These are phyloP conservation scores for Coemansia erecta DNA, from an alignment of 192 early-diverging fungal species.

Conservation along the genomic window DNA sequence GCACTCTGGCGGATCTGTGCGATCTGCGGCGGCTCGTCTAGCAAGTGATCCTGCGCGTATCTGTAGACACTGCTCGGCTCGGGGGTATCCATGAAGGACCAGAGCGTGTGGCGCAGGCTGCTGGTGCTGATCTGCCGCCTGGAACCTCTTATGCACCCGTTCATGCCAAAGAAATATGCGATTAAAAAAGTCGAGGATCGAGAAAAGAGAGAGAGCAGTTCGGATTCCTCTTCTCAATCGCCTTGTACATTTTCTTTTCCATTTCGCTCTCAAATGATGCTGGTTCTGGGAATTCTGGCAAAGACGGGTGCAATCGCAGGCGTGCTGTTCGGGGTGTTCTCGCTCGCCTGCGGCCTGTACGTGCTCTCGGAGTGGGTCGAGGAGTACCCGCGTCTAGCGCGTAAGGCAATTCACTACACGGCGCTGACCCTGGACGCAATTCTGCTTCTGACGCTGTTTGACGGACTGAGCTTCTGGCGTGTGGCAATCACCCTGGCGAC, in stretches of 20 bases:
- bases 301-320: conserved; percentile 21
- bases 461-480: conserved; percentile 72
- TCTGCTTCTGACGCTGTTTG: conserved; percentile 76
- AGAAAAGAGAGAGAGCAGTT: neutral
- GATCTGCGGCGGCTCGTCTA: conserved; percentile 20
- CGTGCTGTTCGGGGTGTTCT: conserved; percentile 34
- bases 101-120: neutral
- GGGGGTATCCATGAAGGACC: conserved; percentile 30
- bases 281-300: conserved; percentile 26
- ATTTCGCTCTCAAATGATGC: conserved; percentile 7
- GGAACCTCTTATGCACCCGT: neutral
- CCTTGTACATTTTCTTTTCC: neutral
- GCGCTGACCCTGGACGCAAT: conserved; percentile 61
- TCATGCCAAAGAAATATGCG: too few relatives aligned
- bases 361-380: conserved; percentile 51
- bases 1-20: conserved; percentile 15
- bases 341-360: conserved; percentile 44
- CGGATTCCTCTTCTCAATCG: neutral
- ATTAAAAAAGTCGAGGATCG: neutral
- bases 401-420: conserved; percentile 22
- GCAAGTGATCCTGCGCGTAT: conserved; percentile 18
- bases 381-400: conserved; percentile 40
- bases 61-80: conserved; percentile 12
- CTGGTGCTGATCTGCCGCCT: neutral
- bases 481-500: conserved; percentile 69